These are phyloP conservation scores for Solanum dulcamara DNA, from an alignment of 257 asterid genomes.

Conservation along the genomic window DNA sequence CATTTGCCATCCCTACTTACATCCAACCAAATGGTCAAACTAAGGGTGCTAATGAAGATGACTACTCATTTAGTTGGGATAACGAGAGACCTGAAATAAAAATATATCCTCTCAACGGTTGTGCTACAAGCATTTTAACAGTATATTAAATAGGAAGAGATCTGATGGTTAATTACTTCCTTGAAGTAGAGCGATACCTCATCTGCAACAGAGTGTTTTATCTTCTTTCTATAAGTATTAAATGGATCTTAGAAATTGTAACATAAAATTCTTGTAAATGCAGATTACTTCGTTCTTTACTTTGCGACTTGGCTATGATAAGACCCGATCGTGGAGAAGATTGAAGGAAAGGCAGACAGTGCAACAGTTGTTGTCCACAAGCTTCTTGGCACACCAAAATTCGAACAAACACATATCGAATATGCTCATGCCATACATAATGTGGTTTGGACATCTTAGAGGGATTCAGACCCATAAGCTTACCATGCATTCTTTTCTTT, in stretches of 20 bases:
- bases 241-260: neutral
- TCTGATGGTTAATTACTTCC: neutral
- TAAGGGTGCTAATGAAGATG: slow-evolving; percentile 59
- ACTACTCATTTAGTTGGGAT: slow-evolving; percentile 72
- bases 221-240: neutral
- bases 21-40: slow-evolving; percentile 38
- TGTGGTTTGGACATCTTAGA: slow-evolving; percentile 49
- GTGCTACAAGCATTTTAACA: neutral
- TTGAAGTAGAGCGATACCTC: neutral
- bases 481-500: slow-evolving; percentile 15
- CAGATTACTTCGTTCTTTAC: slow-evolving; percentile 15
- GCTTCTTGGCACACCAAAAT: slow-evolving; percentile 1
- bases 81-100: slow-evolving; percentile 73
- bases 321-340: slow-evolving; percentile 10
- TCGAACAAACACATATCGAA: neutral
- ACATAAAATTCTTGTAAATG: neutral
- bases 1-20: too few species aligned
- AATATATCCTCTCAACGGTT: slow-evolving; percentile 33
- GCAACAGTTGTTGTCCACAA: slow-evolving; percentile 31
- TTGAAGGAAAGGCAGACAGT: too few species aligned
- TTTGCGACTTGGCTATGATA: neutral
- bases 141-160: neutral
- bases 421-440: slow-evolving; percentile 24
- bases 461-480: slow-evolving; percentile 25
- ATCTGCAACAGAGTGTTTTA: neutral